Evolutionary conservation across 345 rosid genomes (phyloP), one percentile per base, ranked within the genome.

Genomic region (Citrus hindsii): DNA sequence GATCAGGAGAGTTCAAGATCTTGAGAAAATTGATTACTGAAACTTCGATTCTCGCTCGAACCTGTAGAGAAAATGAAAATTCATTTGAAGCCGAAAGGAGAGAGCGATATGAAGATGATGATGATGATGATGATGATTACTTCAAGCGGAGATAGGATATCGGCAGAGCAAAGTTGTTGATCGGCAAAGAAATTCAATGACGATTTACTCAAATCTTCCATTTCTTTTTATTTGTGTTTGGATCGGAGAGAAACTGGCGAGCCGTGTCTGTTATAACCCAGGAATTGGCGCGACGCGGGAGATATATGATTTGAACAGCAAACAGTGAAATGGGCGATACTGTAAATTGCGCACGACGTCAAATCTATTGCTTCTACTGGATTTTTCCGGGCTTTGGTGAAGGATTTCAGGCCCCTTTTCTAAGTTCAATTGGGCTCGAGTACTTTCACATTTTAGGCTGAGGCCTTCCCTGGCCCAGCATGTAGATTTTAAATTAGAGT

Each of bases 41-140:
- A 3, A 91, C 93, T 79, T 93, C 93, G 80, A 92, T 95, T 80
- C 99, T 86, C 65, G 95, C 98, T 27, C 94, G 92, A 81, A 87
- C 99, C 95, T 92, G 67, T 33, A 60, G 13, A 37, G 51, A 25
- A 53, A 21, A 18, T 46, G 38, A 62, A 35, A 48, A 19, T 35
- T 19, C 60, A 62, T 65, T 27, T 18, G 4, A 28, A 19, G 35
- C 10, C 24, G 8, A 59, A 30, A n/a, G 33, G 35, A 42, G 60
- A 12, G 2, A 65, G 42, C 28, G 33, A 62, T 25, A 16, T 74
- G 27, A 37, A 6, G 7, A 69, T 0, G 22, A 38, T 3, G 74
- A 77, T 9, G n/a, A n/a, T n/a, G n/a, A n/a, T n/a, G 74, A 77
- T 12, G 82, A 67, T 38, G 61, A 67, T 79, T 77, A 86, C 95